Base-by-base conservation (phyloP, 768 basidiomycete genomes). In the Mycena haematopus region DNA sequence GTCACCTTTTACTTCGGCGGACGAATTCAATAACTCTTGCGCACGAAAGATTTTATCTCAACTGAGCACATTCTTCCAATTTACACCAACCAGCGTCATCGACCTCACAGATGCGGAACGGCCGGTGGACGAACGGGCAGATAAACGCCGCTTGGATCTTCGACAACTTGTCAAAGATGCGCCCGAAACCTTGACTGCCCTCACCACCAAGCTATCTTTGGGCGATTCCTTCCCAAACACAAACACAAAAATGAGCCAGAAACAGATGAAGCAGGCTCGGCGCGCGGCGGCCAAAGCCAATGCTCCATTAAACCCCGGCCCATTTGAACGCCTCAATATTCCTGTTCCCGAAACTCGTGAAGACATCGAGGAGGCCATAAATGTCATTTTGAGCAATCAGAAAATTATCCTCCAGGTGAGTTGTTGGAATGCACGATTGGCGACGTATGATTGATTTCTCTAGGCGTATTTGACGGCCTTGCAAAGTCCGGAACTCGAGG, bases 401-500 rank as follows among this genome's bases (percentile, higher is more conserved):
- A 71, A 71, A 82, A 89, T 6, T 82, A 84, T 8, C 79, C 77
- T 0, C 74, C 79, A 21, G 87, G 85, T 0, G 79, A 82, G 53
- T 44, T 72, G 17, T 78, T 84, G 7, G 70, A 9, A 31, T 31
- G 4, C 29, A 31, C 29, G 6, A 31, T 9, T 90, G 3, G 80
- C 19, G 7, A 33, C 3, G 11, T 14, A 17, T 17, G 11, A 10
- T 6, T 36, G 38, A 21, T 17, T 45, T 45, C 21, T 54, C 6
- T 47, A 66, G 65, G 35, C 21, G 2, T 67, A 67, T 29, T 44
- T 67, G 49, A 27, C 50, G 2, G 52, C 65, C 15, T 33, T 67
- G 9, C 49, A 45, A 17, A 15, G 31, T 24, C 65, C 62, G 13
- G 55, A 45, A 11, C 56, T 67, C 19, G 36, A 33, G 14, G 50